These are phyloP conservation scores for Cercospora zeae-maydis DNA, from an alignment of 2,329 filamentous ascomycete genomes.

Conservation along the genomic window DNA sequence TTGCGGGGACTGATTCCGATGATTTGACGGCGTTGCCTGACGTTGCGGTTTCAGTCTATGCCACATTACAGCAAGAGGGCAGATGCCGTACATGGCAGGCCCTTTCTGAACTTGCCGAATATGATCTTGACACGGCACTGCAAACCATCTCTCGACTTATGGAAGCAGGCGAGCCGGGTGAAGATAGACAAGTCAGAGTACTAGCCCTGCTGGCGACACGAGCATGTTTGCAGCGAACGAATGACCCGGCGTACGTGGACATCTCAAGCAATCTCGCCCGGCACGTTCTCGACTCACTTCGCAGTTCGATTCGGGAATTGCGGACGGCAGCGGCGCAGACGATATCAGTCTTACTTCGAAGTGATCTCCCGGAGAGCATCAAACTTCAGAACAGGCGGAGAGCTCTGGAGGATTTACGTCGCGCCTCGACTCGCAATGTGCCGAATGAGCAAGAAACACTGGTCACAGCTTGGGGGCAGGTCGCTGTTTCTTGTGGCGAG, in stretches of 20 bases:
- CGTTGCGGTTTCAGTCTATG: constrained; percentile 23
- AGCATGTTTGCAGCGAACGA: constrained; percentile 65
- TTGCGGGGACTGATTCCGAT: constrained; percentile 20
- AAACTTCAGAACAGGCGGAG: constrained; percentile 64
- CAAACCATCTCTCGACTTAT: constrained; percentile 29
- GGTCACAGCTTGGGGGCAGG: constrained; percentile 79
- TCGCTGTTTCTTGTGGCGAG: constrained; percentile 71
- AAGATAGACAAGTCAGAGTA: constrained; percentile 61
- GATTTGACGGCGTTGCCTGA: constrained; percentile 23
- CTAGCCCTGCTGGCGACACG: constrained; percentile 69
- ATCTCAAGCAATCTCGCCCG: constrained; percentile 62
- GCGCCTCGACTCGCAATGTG: constrained; percentile 65
- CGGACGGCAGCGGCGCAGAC: constrained; percentile 70
- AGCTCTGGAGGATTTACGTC: constrained; percentile 67
- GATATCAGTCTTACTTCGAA: constrained; percentile 57
- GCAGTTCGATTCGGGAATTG: constrained; percentile 80
- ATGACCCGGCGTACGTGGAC: constrained; percentile 8
- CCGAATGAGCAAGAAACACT: constrained; percentile 74
- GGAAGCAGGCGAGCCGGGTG: constrained; percentile 41
- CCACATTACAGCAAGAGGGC: constrained; percentile 19
- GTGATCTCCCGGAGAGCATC: constrained; percentile 46
- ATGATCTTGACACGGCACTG: constrained; percentile 14
- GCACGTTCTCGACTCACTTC: constrained; percentile 76
- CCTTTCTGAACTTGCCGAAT: constrained; percentile 23
- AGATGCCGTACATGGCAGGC: constrained; percentile 28